phyloP scores from a whole-genome alignment of 768 basidiomycete genomes.

The Tulasnella sp. region DNA sequence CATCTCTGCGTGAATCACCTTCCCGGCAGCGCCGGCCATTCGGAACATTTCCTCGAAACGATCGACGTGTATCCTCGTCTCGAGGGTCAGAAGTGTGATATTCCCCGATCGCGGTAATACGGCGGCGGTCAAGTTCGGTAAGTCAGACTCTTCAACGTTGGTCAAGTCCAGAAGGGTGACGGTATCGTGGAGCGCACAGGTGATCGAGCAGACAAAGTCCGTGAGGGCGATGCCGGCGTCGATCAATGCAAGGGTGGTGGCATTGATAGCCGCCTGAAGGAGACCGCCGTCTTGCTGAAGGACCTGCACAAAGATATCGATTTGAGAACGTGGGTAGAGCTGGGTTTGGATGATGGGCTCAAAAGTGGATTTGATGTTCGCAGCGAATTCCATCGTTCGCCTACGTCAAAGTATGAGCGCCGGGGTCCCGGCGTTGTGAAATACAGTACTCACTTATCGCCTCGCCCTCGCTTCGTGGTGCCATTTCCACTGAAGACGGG shows the following conservation, averaged over 20 bases:
- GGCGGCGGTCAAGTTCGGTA: slow-evolving; percentile 81
- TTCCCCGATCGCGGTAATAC: slow-evolving; percentile 77
- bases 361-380: slow-evolving; percentile 85
- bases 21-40: slow-evolving; percentile 64
- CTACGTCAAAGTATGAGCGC: slow-evolving; percentile 38
- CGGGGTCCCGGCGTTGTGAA: not conserved
- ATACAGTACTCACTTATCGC: slow-evolving; percentile 63
- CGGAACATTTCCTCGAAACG: slow-evolving; percentile 81
- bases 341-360: slow-evolving; percentile 86
- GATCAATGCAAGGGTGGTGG: slow-evolving; percentile 81
- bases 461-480: slow-evolving; percentile 59
- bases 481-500: slow-evolving; percentile 72
- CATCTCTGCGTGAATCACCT: slow-evolving; percentile 77
- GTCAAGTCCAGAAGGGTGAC: slow-evolving; percentile 79
- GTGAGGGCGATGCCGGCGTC: slow-evolving; percentile 80
- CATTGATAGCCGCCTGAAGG: slow-evolving; percentile 85
- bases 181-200: slow-evolving; percentile 73
- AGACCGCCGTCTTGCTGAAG: slow-evolving; percentile 87
- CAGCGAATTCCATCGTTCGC: slow-evolving; percentile 74
- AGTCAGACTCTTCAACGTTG: slow-evolving; percentile 76
- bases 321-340: slow-evolving; percentile 87
- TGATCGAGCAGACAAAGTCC: slow-evolving; percentile 85
- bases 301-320: slow-evolving; percentile 88
- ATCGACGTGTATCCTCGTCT: slow-evolving; percentile 86
- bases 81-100: slow-evolving; percentile 82